Percentiles rank a stretch among this genome's conserved stretches.
phyloP scores from a whole-genome alignment of 2,329 filamentous ascomycete genomes.

The Zopfia rhizophila region DNA sequence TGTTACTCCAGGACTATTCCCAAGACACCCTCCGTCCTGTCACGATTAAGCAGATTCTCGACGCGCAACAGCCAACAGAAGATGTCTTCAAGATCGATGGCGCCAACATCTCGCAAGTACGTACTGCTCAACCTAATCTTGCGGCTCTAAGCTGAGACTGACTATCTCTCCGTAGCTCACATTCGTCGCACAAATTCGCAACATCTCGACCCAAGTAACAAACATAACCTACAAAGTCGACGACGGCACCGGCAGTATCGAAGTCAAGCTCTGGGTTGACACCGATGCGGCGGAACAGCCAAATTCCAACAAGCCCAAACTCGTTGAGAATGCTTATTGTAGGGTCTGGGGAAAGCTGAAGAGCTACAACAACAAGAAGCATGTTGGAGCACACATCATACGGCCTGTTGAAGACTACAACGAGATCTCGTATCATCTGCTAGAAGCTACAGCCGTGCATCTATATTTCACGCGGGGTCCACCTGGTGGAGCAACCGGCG shows the following conservation, averaged over 20 bases:
- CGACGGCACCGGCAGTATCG: conserved; percentile 91
- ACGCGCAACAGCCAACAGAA: conserved; percentile 77
- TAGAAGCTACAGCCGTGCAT: conserved; percentile 91
- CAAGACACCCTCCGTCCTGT: conserved; percentile 92
- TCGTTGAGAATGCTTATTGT: conserved; percentile 80
- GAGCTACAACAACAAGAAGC: conserved; percentile 83
- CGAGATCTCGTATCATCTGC: conserved; percentile 90
- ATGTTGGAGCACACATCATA: conserved; percentile 83
- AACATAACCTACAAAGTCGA: conserved; percentile 94
- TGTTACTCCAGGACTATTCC: conserved; percentile 66
- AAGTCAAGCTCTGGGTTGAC: conserved; percentile 90
- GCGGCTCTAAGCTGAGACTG: conserved; percentile 18
- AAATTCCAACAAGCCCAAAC: conserved; percentile 64
- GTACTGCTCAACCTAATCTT: conserved; percentile 6
- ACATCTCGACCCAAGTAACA: conserved; percentile 85
- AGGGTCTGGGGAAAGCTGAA: conserved; percentile 88
- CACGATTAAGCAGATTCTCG: conserved; percentile 93
- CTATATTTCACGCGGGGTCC: conserved; percentile 81
- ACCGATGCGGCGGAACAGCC: conserved; percentile 61
- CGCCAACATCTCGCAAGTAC: conserved; percentile 70
- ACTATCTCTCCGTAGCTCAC: conserved; percentile 69
- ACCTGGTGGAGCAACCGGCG: conserved; percentile 54
- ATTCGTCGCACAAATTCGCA: conserved; percentile 90
- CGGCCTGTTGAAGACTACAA: conserved; percentile 85
- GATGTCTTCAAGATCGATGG: conserved; percentile 87